Evolutionary conservation across 192 early-diverging fungal species (phyloP), one percentile per base, ranked within the genome.

Genomic region (Coemansia sp.): DNA sequence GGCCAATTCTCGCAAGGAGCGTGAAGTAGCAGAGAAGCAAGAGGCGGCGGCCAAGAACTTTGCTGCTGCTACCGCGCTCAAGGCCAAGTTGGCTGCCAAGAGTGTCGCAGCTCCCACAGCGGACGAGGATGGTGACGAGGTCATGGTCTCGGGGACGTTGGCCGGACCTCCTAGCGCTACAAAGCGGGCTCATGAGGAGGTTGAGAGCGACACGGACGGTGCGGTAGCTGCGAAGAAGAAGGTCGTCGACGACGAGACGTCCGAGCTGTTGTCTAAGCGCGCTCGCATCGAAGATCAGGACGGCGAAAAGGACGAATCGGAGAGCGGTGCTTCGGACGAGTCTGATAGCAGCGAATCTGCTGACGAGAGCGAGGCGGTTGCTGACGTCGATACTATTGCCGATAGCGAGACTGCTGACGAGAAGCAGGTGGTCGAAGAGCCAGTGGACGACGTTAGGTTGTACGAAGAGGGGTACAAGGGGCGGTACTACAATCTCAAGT

Each of bases 401-500:
- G 45, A 51, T 42, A 67, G 55, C 63, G 68, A 71, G 57, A 51
- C 64, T 17, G 57, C 67, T 1, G 66, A 39, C 8, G 55, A 62
- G 27, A 21, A 10, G 32, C 36, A 50, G 7, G 60, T 25, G 8
- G 62, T 41, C 2, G 65, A 57, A 32, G 44, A 32, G 59, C 45
- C 64, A 4, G 75, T 80, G 23, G 90, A 91, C 70, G 66, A 66
- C 17, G 81, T 86, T 32, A 85, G 86, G 65, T 78, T 97, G 25
- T 89, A 94, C 82, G 93, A 95, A 77, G 69, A 83, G 2, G 92
- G 90, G 27, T 94, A 89, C 82, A 90, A 90, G 71, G 80, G 87
- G 60, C 80, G 88, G 32, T 94, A 92, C 74, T 93, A 93, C 73
- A 68, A 70, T 34, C 74, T 76, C 45, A 92, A 92, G 66, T 91